Conservation (phyloP, 208 protist genomes). For the Acanthamoeba castellanii region DNA sequence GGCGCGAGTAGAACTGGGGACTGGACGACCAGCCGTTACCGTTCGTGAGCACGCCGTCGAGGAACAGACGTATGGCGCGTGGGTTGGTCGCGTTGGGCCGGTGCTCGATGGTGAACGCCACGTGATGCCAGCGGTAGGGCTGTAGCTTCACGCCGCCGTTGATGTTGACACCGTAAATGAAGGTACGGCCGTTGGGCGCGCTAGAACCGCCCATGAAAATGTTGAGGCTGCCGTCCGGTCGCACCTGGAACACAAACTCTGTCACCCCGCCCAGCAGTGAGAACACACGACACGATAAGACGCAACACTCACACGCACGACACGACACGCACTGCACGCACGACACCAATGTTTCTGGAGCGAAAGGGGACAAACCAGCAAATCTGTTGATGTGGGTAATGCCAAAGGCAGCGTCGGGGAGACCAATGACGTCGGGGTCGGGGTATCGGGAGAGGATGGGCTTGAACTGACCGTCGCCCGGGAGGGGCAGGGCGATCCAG, state of each 20-base stretch:
- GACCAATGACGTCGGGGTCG: not conserved
- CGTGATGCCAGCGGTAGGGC: constrained; percentile 55
- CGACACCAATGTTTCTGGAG: not conserved
- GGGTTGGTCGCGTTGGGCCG: not conserved
- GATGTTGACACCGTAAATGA: constrained; percentile 58
- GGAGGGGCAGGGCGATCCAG: constrained; percentile 52
- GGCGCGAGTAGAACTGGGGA: not conserved
- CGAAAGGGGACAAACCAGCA: not conserved
- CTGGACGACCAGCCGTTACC: not conserved
- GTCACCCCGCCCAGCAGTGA: not conserved
- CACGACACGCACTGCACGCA: not conserved
- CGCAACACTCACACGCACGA: not conserved
- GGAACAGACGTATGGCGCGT: not conserved
- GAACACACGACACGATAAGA: not conserved
- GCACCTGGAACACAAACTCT: constrained; percentile 54
- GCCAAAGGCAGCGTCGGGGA: not conserved
- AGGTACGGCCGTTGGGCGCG: not conserved
- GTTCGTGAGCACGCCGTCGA: not conserved
- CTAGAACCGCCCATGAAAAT: constrained; percentile 60
- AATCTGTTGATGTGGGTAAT: constrained; percentile 52
- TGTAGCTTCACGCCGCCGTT: not conserved
- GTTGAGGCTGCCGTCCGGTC: constrained; percentile 40
- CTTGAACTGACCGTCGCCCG: constrained; percentile 37
- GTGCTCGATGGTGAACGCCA: constrained; percentile 57
- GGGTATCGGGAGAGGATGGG: constrained; percentile 12